Base-by-base conservation (phyloP, 257 asterid genomes). In the Primulina eburnea region DNA sequence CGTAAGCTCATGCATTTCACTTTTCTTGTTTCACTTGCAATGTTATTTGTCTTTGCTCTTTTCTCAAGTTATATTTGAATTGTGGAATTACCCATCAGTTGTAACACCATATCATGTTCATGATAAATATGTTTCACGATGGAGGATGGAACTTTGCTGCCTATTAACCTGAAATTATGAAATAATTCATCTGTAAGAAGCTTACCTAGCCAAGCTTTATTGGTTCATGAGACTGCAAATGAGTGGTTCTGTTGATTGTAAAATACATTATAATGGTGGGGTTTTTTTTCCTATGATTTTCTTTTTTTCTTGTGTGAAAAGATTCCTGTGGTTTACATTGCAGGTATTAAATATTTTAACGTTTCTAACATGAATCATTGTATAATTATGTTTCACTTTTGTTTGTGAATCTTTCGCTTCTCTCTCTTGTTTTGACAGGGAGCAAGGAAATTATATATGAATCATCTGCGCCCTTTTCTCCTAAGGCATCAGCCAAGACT, bases 401-500 rank as follows among this genome's bases (percentile, higher is more conserved):
- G 47, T 38, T 11, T 43, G 53, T 43, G 53, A 3, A 43, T 12
- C 17, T 68, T 66, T 75, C 21, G 29, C 21, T 34, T 24, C 1
- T 35, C 26, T 17, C 47, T 73, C 21, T 66, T 80, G 40, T 63
- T 77, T 65, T 80, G 69, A 73, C 83, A 92, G 98, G 98, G 98
- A 55, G 96, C 98, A 37, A 82, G 71, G 77, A 80, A 82, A 58
- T 69, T 92, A 87, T 92, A 90, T 78, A 79, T 57, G 80, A 85
- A 82, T 67, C 79, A 87, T 75, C 79, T 92, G 73, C 86, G 87
- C 26, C 96, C 97, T 2, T 90, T 92, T 78, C 90, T 90, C 75
- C 78, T 38, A 71, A 86, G 68, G 79, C 92, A 90, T 82, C 95
- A 88, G 63, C 55, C 86, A 53, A 88, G 82, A 70, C 82, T 90